Evolutionary conservation across 2,329 filamentous ascomycete species (phyloP), one percentile per base, ranked within the genome.

Genomic region (Phyllosticta citribraziliensis): DNA sequence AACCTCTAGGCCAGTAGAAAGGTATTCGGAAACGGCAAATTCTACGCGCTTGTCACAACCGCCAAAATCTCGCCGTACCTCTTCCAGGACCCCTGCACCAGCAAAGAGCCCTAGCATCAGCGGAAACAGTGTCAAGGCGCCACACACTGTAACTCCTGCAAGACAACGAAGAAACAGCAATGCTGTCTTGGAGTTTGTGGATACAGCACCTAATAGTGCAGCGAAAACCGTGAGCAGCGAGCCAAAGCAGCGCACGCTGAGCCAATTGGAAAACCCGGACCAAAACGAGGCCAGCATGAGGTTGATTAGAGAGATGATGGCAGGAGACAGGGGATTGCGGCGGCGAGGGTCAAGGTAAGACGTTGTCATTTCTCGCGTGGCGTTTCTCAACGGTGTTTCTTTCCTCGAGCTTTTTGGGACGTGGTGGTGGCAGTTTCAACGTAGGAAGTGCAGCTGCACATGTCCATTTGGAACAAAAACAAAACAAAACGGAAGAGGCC

Each of bases 261-360:
- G 65, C 50, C 66, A 64, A 50, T 55, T 52, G 68, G 69, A 5
- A 12, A 64, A 64, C 30, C 56, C 57, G 10, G 61, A 65, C 47
- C 67, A 69, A 55, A 70, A 72, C 50, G 65, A 66, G 57, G 66
- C 66, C 33, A 70, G 68, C 63, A 52, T 72, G 20, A 68, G 65
- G 51, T 60, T 74, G 10, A 71, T 71, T 14, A 60, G 68, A 55
- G 65, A 72, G 57, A 63, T 74, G 35, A 66, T 68, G 64, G 67
- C 67, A 51, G 65, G 70, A 58, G 68, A 70, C 56, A 68, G 68
- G 61, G 70, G 70, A 3, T 62, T 73, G 62, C 63, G 71, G 52
- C 64, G 68, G 25, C 54, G 60, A 24, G 60, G 60, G 1, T 57
- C 55, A n/a, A 53, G 59, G 59, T 61, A 52, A 56, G 40, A 47